These are phyloP conservation scores for Collybiopsis confluens DNA, from an alignment of 768 basidiomycete genomes.

Conservation along the genomic window DNA sequence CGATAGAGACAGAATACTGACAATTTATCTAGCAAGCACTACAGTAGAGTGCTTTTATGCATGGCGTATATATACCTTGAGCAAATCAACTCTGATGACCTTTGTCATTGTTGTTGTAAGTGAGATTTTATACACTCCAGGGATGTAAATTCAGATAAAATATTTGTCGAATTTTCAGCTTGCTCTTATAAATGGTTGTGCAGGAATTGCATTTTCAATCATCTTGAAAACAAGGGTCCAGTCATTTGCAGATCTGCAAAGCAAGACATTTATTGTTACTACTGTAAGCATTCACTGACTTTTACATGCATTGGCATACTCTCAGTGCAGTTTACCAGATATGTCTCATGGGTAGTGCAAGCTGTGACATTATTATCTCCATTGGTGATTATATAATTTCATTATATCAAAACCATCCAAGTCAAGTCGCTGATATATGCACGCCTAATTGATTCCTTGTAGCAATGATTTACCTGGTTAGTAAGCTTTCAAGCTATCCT, in stretches of 20 bases:
- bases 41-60: slow-evolving; percentile 1
- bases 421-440: too few relatives aligned
- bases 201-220: slow-evolving; percentile 1
- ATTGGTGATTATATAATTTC: too few relatives aligned
- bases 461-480: neutral
- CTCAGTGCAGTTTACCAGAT: neutral
- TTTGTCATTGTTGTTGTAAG: neutral
- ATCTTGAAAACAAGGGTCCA: neutral
- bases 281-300: neutral
- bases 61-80: neutral
- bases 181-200: neutral
- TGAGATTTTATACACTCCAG: too few relatives aligned
- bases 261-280: neutral
- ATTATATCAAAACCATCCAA: too few relatives aligned
- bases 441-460: too few relatives aligned
- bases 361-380: neutral
- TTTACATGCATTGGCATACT: neutral
- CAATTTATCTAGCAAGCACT: neutral
- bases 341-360: neutral
- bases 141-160: too few relatives aligned
- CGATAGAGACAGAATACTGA: neutral
- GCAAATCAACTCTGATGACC: neutral
- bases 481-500: neutral
- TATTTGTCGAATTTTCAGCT: neutral
- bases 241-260: neutral